phyloP scores from a whole-genome alignment of 148 eudicot species.

The Arctostaphylos glauca region DNA sequence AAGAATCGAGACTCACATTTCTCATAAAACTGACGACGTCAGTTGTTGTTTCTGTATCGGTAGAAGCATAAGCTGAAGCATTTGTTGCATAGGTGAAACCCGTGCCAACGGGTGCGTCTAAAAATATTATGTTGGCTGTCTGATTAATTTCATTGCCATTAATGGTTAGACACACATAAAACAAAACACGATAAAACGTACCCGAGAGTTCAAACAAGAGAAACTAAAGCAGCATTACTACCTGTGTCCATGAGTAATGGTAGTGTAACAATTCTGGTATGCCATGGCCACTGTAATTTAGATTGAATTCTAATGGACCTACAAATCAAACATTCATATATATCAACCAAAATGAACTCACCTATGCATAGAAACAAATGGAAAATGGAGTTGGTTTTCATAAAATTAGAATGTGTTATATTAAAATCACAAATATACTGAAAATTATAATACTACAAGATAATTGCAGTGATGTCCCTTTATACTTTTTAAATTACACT shows the following conservation, averaged over 20 bases:
- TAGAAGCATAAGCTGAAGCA: conserved; percentile 11
- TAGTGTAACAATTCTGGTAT: conserved; percentile 16
- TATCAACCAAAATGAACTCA: not conserved
- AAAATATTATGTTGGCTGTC: conserved; percentile 31
- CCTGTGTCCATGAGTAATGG: conserved; percentile 46
- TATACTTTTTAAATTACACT: too few relatives aligned
- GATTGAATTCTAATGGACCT: conserved; percentile 40
- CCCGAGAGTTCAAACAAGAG: not conserved
- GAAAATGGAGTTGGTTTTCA: too few relatives aligned
- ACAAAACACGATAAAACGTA: not conserved
- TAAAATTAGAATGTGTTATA: too few relatives aligned
- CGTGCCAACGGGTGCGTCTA: conserved; percentile 41
- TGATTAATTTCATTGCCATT: not conserved
- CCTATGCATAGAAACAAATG: not conserved
- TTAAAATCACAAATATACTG: too few relatives aligned
- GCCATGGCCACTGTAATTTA: conserved; percentile 15
- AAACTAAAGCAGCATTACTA: not conserved
- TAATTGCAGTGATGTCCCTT: too few relatives aligned
- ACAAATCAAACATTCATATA: not conserved
- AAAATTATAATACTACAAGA: too few relatives aligned
- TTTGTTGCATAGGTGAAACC: conserved; percentile 39
- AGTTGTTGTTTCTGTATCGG: conserved; percentile 23
- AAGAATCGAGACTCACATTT: conserved; percentile 14
- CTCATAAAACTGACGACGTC: conserved; percentile 19
- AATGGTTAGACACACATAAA: too few relatives aligned